Percentiles rank a stretch among this genome's conserved stretches.
These are phyloP conservation scores for Hyphopichia pseudoburtonii DNA, from an alignment of 1,139 yeast genomes.

Conservation along the genomic window DNA sequence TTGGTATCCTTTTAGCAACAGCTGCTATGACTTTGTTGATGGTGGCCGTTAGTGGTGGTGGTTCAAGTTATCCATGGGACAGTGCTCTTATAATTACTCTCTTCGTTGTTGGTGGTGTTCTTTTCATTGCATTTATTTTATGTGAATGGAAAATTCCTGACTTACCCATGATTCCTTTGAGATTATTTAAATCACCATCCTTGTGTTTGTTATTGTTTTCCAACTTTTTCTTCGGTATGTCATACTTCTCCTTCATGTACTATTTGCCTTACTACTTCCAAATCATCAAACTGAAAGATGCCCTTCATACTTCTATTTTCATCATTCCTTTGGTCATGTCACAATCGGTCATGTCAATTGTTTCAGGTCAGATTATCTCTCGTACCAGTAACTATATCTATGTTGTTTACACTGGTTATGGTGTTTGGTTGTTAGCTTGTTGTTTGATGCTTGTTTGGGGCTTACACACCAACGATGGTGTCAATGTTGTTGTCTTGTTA, in stretches of 20 bases:
- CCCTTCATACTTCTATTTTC: conserved; percentile 39
- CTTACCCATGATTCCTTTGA: conserved; percentile 58
- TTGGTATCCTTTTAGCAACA: conserved; percentile 47
- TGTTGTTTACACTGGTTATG: conserved; percentile 42
- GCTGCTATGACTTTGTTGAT: conserved; percentile 45
- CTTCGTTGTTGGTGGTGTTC: conserved; percentile 46
- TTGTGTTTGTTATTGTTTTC: conserved; percentile 42
- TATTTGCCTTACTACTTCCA: conserved; percentile 54
- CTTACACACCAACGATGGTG: conserved; percentile 28
- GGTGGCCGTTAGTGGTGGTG: conserved; percentile 58
- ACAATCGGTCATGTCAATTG: conserved; percentile 39
- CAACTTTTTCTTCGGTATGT: conserved; percentile 50
- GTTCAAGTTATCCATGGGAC: conserved; percentile 53
- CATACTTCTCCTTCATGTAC: conserved; percentile 44
- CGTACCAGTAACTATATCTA: conserved; percentile 42
- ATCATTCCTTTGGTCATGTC: conserved; percentile 43
- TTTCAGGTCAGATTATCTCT: conserved; percentile 46
- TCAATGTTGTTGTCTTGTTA: conserved; percentile 33
- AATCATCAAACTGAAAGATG: conserved; percentile 42
- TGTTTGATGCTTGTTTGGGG: conserved; percentile 39
- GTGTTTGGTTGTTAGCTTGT: conserved; percentile 42
- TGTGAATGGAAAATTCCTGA: conserved; percentile 51
- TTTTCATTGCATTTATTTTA: conserved; percentile 39
- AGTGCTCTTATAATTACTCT: conserved; percentile 48
- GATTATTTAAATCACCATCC: conserved; percentile 39